Base-by-base conservation (phyloP, 2,329 filamentous ascomycete genomes). In the Colletotrichum orchidophilum region DNA sequence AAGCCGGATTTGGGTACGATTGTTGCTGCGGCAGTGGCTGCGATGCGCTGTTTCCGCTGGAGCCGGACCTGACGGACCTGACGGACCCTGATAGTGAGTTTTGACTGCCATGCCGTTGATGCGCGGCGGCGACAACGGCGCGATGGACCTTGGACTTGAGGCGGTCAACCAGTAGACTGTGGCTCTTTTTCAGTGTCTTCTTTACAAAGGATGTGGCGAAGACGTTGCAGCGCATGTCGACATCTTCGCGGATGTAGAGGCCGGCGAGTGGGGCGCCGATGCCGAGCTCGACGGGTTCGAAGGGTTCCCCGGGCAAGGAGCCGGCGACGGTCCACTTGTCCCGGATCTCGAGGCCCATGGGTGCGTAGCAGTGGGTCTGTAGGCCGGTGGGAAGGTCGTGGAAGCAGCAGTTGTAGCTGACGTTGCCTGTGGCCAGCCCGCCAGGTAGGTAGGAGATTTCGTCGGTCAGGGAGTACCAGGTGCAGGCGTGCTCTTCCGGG, bases 281-380 rank as follows among this genome's bases (percentile, higher is more conserved):
- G 5, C 91, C 92, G 26, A 93, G 81, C 81, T 96, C 93, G 12
- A 88, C 81, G 0, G 89, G 85, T 76, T 92, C 87, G 33, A 86
- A 84, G 1, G 90, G 87, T 80, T 97, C 94, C 21, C 92, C 93
- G 0, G 92, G 91, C 52, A 93, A 82, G 11, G 88, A 90, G 11
- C 94, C 94, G 55, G 89, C 90, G 4, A 97, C 84, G 9, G 87
- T 91, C 94, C 94, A 97, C 81, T 92, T 92, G 59, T 90, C 92
- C 71, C 90, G 90, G 75, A 97, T 93, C 73, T 96, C 91, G 63
- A 97, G 87, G 12, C 94, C 94, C 77, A 94, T 88, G 0, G 95
- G 94, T 4, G 94, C 94, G 77, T 94, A 96, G 76, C 92, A 91
- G 79, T 97, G 94, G 15, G 94, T 97, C 82, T 95, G 91, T 31